Conservation (phyloP, 2,329 filamentous ascomycete species). For the Didymella keratinophila region DNA sequence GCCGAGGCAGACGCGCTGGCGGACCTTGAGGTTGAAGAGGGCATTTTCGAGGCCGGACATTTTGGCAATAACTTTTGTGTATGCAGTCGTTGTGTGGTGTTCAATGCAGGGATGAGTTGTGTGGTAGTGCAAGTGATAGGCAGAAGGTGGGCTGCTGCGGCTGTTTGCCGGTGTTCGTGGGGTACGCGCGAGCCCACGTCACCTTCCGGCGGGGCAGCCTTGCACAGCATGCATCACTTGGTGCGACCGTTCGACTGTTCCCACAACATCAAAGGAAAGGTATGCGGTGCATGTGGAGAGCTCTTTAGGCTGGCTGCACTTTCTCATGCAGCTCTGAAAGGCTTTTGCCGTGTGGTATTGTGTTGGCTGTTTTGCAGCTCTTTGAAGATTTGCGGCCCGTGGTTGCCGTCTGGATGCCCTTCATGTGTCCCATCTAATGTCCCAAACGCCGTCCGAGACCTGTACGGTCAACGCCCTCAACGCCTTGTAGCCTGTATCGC, state of each 20-base stretch:
- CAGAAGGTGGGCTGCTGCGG: constrained; percentile 36
- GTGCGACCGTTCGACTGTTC: not conserved
- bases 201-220: constrained; percentile 21
- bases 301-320: constrained; percentile 1
- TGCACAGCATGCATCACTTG: not conserved
- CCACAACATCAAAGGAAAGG: not conserved
- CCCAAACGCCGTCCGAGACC: constrained; percentile 34
- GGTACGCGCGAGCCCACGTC: constrained; percentile 36
- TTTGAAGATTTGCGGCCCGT: constrained; percentile 6
- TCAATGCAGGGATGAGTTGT: constrained; percentile 18
- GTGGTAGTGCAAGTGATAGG: constrained; percentile 27
- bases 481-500: constrained; percentile 31
- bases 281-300: not conserved
- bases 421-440: constrained; percentile 26
- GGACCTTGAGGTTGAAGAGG: constrained; percentile 68
- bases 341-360: constrained; percentile 12
- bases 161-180: constrained; percentile 37
- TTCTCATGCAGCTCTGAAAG: constrained; percentile 1
- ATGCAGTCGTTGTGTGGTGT: constrained; percentile 20
- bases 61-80: constrained; percentile 18
- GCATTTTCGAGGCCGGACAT: constrained; percentile 70
- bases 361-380: constrained; percentile 8
- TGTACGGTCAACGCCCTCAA: constrained; percentile 32
- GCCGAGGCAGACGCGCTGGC: constrained; percentile 19
- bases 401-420: constrained; percentile 20